A percentile compares a stretch with the other conserved stretches of the same genome.
phyloP scores from a whole-genome alignment of 768 basidiomycete genomes.

The Panellus pusillus region DNA sequence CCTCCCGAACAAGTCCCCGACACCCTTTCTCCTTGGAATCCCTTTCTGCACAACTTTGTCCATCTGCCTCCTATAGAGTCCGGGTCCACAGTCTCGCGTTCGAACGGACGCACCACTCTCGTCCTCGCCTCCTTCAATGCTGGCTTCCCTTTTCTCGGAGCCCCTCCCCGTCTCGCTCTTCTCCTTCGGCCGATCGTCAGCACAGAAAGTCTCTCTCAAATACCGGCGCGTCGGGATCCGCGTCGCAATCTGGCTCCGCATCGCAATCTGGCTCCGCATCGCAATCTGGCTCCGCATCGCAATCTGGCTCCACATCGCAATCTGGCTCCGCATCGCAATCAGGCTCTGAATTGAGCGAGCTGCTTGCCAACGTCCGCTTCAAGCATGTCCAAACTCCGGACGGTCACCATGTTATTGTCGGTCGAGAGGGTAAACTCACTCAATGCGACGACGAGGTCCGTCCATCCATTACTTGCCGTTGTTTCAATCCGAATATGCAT shows the following conservation, averaged over 20 bases:
- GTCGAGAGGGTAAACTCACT: conserved; percentile 63
- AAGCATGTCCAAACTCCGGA: conserved; percentile 61
- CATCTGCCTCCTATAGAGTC: conserved; percentile 39
- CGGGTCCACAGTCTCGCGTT: background rate
- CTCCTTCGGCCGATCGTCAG: too few species aligned
- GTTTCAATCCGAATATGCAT: background rate
- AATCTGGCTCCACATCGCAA: background rate
- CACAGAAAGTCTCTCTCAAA: too few species aligned
- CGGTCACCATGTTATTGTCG: conserved; percentile 70
- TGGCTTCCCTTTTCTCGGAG: background rate
- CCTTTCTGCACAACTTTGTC: conserved; percentile 41
- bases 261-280: too few species aligned
- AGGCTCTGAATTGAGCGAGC: conserved; percentile 26
- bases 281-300: conserved; percentile 8
- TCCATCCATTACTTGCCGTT: background rate
- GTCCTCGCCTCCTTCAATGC: conserved; percentile 1
- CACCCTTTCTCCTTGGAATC: conserved; percentile 34
- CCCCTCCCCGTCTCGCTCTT: too few species aligned
- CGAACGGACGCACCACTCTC: background rate
- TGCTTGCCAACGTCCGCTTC: conserved; percentile 59
- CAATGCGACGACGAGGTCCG: conserved; percentile 77
- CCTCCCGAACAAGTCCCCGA: conserved; percentile 21
- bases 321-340: conserved; percentile 1
- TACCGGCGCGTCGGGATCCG: too few species aligned
- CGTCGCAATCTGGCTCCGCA: too few species aligned